Percentiles rank a stretch among this genome's conserved stretches.
phyloP scores from a whole-genome alignment of 257 asterid species.

The Lycium barbarum region DNA sequence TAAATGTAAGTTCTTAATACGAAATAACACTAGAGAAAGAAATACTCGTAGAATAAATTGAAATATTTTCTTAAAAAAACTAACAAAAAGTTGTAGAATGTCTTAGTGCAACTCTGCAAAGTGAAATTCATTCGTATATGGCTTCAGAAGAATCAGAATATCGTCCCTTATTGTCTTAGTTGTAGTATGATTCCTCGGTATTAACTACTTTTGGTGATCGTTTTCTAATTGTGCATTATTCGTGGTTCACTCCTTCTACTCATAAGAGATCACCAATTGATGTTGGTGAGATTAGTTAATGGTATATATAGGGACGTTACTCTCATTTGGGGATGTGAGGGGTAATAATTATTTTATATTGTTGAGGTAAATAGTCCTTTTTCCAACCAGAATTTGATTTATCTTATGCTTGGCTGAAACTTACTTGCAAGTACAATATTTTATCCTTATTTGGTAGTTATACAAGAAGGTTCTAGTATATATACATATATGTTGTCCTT shows the following conservation, averaged over 20 bases:
- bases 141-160: not conserved
- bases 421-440: not conserved
- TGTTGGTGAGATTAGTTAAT: not conserved
- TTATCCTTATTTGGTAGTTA: no score
- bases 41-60: no score
- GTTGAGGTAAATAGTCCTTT: not conserved
- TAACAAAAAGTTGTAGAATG: no score
- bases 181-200: not conserved
- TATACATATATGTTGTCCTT: no score
- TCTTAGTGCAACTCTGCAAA: no score
- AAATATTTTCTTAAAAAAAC: no score
- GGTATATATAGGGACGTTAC: not conserved
- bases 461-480: no score
- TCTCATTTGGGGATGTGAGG: no score
- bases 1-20: no score
- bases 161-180: not conserved
- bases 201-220: not conserved
- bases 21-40: no score
- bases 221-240: not conserved
- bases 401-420: not conserved
- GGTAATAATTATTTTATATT: no score
- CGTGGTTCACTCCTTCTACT: not conserved
- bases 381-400: not conserved
- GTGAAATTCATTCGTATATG: no score
- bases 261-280: not conserved